Evolutionary conservation across 129 eudicot species (phyloP), one percentile per base, ranked within the genome.

Genomic region (Ambrosia trifida): DNA sequence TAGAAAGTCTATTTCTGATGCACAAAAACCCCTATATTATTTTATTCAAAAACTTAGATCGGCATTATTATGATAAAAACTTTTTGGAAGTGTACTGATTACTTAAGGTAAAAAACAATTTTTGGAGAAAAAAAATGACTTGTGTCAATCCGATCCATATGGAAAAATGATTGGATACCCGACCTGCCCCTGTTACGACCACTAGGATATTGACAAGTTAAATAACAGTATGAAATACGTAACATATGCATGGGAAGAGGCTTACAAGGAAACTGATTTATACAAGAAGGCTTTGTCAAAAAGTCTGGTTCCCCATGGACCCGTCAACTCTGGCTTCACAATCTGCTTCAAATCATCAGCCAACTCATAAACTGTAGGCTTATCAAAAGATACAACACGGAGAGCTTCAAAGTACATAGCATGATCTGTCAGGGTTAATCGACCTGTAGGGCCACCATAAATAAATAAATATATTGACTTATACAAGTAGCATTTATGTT

Each of bases 291-390:
- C 98, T 82, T 89, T 93, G 77, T 93, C 98, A 71, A 93, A 93
- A 62, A 93, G 90, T 77, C 96, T 82, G 57, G 98, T 85, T 52
- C 98, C 96, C 98, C 95, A 93, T 46, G 96, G 98, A 54, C 98
- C 98, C 0, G 98, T 93, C 83, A 93, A 83, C 83, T 93, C 96
- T 13, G 98, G 88, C 78, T 75, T 93, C 61, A 93, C 95, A 68
- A 89, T 68, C 89, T 93, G 98, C 79, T 87, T 88, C 64, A 89
- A 76, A 57, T 93, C 96, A 64, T 85, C 92, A 68, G 88, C 84
- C 64, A 89, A 83, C 70, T 89, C 95, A 80, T 93, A 89, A 66
- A 80, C 35, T 67, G 81, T 83, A 40, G 98, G 85, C 67, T 85
- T 93, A 76, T 89, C 96, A 85, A 79, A 93, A 30, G 98, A 93